These are phyloP conservation scores for Pseudogymnoascus sp. DNA, from an alignment of 2,329 filamentous ascomycete genomes.

Conservation along the genomic window DNA sequence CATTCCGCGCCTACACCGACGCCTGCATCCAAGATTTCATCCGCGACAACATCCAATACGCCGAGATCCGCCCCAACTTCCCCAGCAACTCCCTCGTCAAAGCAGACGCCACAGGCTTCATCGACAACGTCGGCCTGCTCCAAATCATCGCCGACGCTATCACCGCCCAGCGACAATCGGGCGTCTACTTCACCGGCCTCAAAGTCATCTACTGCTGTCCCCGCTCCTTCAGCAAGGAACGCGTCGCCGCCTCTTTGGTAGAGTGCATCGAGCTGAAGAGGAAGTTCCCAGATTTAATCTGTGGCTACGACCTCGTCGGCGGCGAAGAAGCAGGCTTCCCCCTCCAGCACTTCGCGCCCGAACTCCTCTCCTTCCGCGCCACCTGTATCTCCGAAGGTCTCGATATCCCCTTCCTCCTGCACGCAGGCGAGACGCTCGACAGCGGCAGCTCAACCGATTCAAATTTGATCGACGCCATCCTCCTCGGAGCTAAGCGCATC, in stretches of 20 bases:
- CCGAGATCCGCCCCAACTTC: conserved; percentile 63
- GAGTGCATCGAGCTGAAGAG: conserved; percentile 57
- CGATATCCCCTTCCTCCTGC: conserved; percentile 65
- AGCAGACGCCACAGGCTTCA: conserved; percentile 44
- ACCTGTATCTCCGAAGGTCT: conserved; percentile 41
- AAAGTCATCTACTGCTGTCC: conserved; percentile 68
- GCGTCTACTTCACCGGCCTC: conserved; percentile 50
- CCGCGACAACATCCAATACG: conserved; percentile 60
- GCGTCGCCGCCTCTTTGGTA: conserved; percentile 45
- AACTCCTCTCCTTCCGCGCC: conserved; percentile 49
- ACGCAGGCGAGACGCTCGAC: conserved; percentile 68
- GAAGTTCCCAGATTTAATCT: conserved; percentile 51
- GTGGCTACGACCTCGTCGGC: conserved; percentile 64
- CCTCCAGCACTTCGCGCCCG: conserved; percentile 45
- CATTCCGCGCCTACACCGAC: conserved; percentile 54
- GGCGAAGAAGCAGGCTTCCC: conserved; percentile 54
- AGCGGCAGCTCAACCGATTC: conserved; percentile 55
- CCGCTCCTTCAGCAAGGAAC: conserved; percentile 44
- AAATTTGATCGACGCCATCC: conserved; percentile 61
- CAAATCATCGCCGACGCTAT: conserved; percentile 49
- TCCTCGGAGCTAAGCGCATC: conserved; percentile 60
- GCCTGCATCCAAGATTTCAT: conserved; percentile 54
- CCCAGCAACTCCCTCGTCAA: conserved; percentile 56
- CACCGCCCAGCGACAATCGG: conserved; percentile 33
- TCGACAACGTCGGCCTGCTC: conserved; percentile 54